These are phyloP conservation scores for Neopestalotiopsis sp. DNA, from an alignment of 2,329 filamentous ascomycete species.

Conservation along the genomic window DNA sequence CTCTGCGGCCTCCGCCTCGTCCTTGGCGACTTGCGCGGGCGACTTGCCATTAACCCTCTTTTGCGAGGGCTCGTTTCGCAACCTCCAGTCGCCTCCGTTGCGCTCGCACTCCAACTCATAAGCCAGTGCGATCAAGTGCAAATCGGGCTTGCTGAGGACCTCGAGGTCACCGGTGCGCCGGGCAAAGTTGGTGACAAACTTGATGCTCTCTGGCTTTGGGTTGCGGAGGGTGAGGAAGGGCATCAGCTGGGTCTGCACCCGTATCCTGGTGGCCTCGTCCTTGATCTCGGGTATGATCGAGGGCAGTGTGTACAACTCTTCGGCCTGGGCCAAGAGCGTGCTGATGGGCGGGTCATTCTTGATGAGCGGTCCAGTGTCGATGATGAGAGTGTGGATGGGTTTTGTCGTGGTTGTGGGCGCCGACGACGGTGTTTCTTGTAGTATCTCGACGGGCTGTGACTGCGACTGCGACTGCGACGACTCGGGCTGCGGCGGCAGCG, in stretches of 20 bases:
- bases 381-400: constrained; percentile 17
- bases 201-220: constrained; percentile 78
- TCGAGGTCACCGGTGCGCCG: constrained; percentile 86
- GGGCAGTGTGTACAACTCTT: constrained; percentile 81
- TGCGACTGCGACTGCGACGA: neutral
- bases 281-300: constrained; percentile 87
- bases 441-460: neutral
- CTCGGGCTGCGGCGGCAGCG: neutral
- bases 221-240: constrained; percentile 83
- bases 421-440: neutral
- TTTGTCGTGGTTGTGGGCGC: neutral
- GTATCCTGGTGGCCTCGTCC: constrained; percentile 78
- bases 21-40: constrained; percentile 53
- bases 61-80: constrained; percentile 80
- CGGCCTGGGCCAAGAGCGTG: constrained; percentile 77
- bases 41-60: constrained; percentile 76
- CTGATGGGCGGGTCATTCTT: constrained; percentile 89
- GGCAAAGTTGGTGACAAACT: constrained; percentile 83
- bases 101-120: constrained; percentile 95
- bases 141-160: constrained; percentile 86
- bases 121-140: constrained; percentile 85
- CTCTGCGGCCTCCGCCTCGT: constrained; percentile 21
- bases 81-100: constrained; percentile 86
- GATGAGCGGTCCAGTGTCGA: constrained; percentile 58
- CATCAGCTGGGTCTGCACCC: constrained; percentile 82